These are phyloP conservation scores for Rhynchospora pubera DNA, from an alignment of 176 grass and related monocot genomes.

Conservation along the genomic window DNA sequence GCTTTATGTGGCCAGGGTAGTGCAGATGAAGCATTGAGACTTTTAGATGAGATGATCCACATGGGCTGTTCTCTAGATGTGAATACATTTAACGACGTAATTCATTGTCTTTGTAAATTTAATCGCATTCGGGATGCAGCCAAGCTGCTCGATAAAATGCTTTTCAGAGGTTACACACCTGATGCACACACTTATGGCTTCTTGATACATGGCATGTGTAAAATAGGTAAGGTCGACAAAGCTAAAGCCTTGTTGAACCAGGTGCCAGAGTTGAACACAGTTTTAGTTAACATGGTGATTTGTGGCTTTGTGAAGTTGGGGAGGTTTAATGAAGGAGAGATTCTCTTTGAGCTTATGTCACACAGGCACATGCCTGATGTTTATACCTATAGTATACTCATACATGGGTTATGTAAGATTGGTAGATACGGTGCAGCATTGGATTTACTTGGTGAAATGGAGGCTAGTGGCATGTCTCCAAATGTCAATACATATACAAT, in stretches of 20 bases:
- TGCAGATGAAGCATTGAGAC: slow-evolving; percentile 43
- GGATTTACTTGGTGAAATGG: slow-evolving; percentile 58
- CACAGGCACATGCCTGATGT: slow-evolving; percentile 52
- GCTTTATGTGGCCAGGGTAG: slow-evolving; percentile 36
- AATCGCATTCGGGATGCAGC: slow-evolving; percentile 41
- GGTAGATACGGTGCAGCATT: slow-evolving; percentile 55
- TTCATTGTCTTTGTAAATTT: slow-evolving; percentile 46
- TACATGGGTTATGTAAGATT: slow-evolving; percentile 63
- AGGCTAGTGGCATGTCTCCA: slow-evolving; percentile 40
- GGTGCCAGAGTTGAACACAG: slow-evolving; percentile 51
- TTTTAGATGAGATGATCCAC: slow-evolving; percentile 85
- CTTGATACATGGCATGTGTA: slow-evolving; percentile 58
- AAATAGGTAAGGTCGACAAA: slow-evolving; percentile 40
- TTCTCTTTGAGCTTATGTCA: slow-evolving; percentile 53
- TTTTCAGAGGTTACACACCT: slow-evolving; percentile 43
- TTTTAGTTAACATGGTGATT: slow-evolving; percentile 79
- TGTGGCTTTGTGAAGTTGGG: slow-evolving; percentile 43
- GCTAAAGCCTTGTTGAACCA: slow-evolving; percentile 42
- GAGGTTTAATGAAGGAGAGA: slow-evolving; percentile 48
- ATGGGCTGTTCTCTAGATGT: slow-evolving; percentile 59
- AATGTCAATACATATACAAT: slow-evolving; percentile 60
- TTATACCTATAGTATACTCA: slow-evolving; percentile 67
- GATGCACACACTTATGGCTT: slow-evolving; percentile 57
- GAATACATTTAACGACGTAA: slow-evolving; percentile 64
- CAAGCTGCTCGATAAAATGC: slow-evolving; percentile 75